Conservation (phyloP, 768 basidiomycete genomes). For the Polyporus arcularius region DNA sequence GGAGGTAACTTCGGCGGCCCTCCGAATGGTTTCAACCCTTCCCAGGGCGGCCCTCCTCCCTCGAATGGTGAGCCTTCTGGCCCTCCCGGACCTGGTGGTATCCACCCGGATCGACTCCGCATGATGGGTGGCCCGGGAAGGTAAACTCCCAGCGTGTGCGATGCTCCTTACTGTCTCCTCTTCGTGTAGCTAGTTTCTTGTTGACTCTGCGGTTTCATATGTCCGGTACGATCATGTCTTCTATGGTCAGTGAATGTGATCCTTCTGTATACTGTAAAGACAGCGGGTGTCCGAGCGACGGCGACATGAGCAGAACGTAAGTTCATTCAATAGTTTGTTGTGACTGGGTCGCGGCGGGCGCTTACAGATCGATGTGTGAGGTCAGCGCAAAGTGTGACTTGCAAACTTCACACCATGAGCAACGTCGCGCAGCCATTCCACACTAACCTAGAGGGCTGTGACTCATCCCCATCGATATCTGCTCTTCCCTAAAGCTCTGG, state of each 20-base stretch:
- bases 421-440: background rate
- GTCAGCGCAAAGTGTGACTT: constrained; percentile 7
- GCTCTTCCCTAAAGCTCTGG: background rate
- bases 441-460: background rate
- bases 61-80: constrained; percentile 36
- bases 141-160: constrained; percentile 11
- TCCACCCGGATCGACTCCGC: constrained; percentile 81
- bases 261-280: no score
- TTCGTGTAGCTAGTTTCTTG: constrained; percentile 2
- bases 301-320: no score
- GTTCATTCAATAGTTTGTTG: no score
- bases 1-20: constrained; percentile 14
- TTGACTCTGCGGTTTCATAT: background rate
- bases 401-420: constrained; percentile 6
- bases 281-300: no score
- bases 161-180: background rate
- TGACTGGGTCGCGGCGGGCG: no score
- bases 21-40: constrained; percentile 18
- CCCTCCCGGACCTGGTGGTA: constrained; percentile 55
- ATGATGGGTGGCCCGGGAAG: constrained; percentile 58
- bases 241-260: no score
- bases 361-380: background rate
- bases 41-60: constrained; percentile 34
- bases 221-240: no score
- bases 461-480: constrained; percentile 6